Conservation (phyloP, 75 land plant species). For the Ceratopteris richardii region DNA sequence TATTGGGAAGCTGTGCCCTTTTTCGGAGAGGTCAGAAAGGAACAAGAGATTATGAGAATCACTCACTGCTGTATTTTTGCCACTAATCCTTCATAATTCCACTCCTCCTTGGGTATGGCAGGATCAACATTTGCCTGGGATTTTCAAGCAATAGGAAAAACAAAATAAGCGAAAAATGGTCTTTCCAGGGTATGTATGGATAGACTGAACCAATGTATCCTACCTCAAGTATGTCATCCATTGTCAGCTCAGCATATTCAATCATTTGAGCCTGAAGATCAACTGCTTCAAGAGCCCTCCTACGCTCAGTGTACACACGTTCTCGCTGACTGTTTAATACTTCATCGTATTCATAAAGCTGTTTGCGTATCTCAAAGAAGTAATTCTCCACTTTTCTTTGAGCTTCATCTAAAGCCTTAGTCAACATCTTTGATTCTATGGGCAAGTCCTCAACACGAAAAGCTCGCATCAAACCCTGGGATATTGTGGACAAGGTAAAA, state of each 20-base stretch:
- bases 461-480: constrained; percentile 95
- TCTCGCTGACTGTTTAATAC: constrained; percentile 98
- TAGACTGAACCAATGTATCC: neutral
- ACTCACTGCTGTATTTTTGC: constrained; percentile 90
- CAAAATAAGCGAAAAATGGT: neutral
- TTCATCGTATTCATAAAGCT: constrained; percentile 94
- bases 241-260: constrained; percentile 94
- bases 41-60: neutral
- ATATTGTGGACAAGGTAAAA: too few species aligned
- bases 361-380: constrained; percentile 94
- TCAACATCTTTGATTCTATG: constrained; percentile 93
- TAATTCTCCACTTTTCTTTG: constrained; percentile 97
- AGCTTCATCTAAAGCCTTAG: constrained; percentile 94
- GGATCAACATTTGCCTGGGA: constrained; percentile 81
- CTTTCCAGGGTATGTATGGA: neutral
- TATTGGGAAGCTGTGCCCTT: too few species aligned
- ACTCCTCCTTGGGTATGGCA: constrained; percentile 70
- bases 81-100: constrained; percentile 83
- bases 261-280: constrained; percentile 68
- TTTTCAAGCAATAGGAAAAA: neutral
- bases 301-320: constrained; percentile 91
- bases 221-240: constrained; percentile 96
- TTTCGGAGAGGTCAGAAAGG: too few species aligned
- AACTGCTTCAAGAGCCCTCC: constrained; percentile 80
- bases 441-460: constrained; percentile 97